Evolutionary conservation across 2,329 filamentous ascomycete genomes (phyloP), one percentile per base, ranked within the genome.

Genomic region (Fusarium nematophilum): DNA sequence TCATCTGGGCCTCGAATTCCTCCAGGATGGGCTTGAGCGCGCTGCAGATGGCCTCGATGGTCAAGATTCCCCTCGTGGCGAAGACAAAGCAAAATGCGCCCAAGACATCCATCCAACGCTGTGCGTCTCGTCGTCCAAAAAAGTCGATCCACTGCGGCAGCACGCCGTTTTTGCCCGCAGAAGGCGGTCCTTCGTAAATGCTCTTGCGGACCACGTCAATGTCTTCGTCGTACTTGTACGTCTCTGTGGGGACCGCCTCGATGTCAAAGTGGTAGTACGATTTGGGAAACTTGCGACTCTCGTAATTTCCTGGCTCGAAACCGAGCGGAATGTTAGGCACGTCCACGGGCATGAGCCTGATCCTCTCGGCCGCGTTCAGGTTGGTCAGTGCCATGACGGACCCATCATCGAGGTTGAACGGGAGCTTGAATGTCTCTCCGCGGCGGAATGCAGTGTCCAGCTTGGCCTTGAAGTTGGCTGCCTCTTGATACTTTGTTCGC

Each of bases 61-160:
- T 81, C 60, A 86, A 78, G 1, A 86, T 83, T 0, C 89, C 85
- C 52, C 88, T 80, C 14, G 85, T 86, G 1, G 88, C 86, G 27
- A 90, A 73, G 25, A 84, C 77, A 57, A 90, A 86, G 27, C 87
- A 77, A 3, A 91, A 80, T 5, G 86, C 83, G 5, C 84, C 82
- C 5, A 92, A 71, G 9, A 89, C 80, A 59, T 86, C 83, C 48
- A 83, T 81, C 89, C 90, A 93, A 49, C 87, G 81, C 0, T 78
- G 74, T n/a, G 72, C 72, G 56, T 91, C 82, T 1, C 84, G 66
- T 6, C 82, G 76, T 7, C 85, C 87, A 57, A 89, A 85, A 56
- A 93, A 86, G 70, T 90, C 88, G 46, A 86, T 83, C 90, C 90
- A 93, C 46, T 91, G 82, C 0, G 90, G 90, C 4, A 91, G 77